Conservation (phyloP, 1,139 yeast species). For the Kurtzmaniella quercitrusa region DNA sequence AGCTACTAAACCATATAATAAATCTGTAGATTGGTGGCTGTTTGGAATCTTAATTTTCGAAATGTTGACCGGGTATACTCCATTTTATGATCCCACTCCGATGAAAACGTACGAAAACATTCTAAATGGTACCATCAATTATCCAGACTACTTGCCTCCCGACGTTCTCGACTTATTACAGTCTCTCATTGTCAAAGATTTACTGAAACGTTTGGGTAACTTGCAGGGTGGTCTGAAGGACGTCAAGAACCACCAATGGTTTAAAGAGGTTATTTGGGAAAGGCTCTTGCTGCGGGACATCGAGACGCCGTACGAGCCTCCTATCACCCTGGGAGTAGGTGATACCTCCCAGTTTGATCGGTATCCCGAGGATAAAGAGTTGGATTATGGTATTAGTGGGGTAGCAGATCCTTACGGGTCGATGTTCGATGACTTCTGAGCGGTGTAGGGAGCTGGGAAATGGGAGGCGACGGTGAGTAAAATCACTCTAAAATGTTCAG, state of each 20-base stretch:
- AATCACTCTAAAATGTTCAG: too few relatives aligned
- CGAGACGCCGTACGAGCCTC: slow-evolving; percentile 63
- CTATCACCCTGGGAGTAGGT: slow-evolving; percentile 59
- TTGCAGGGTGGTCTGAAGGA: slow-evolving; percentile 56
- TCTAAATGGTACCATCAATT: slow-evolving; percentile 47
- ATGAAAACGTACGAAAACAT: slow-evolving; percentile 62
- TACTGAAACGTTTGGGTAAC: slow-evolving; percentile 54
- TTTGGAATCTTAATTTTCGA: slow-evolving; percentile 57
- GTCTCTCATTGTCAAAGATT: slow-evolving; percentile 51
- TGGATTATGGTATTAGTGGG: slow-evolving; percentile 49
- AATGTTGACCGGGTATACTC: slow-evolving; percentile 61
- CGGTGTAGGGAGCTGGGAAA: too few relatives aligned
- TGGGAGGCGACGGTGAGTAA: too few relatives aligned
- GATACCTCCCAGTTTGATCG: slow-evolving; percentile 60
- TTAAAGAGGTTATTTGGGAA: slow-evolving; percentile 59
- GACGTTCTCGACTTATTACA: slow-evolving; percentile 49
- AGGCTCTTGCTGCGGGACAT: slow-evolving; percentile 52
- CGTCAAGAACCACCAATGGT: slow-evolving; percentile 56
- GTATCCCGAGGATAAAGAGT: slow-evolving; percentile 58
- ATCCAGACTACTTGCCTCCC: slow-evolving; percentile 46
- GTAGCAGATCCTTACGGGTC: slow-evolving; percentile 46
- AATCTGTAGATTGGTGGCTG: slow-evolving; percentile 65
- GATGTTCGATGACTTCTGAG: slow-evolving; percentile 47
- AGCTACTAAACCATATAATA: slow-evolving; percentile 58
- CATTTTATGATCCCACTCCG: slow-evolving; percentile 58